Base-by-base conservation (phyloP, 208 protist genomes). In the Trypanosomatidae sp. region DNA sequence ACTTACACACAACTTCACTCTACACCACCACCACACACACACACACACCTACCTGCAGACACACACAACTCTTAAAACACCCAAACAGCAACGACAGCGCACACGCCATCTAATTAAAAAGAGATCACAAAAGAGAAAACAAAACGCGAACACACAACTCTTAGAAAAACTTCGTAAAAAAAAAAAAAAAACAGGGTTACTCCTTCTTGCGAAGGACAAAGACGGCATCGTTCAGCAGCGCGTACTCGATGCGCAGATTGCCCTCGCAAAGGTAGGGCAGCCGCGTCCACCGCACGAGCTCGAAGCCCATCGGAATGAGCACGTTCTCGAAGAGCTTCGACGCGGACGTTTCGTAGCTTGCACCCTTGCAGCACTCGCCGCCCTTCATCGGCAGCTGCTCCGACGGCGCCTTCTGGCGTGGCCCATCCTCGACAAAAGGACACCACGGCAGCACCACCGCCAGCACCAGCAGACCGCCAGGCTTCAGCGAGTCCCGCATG, bases 401-500 rank as follows among this genome's bases (percentile, higher is more conserved):
- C 28, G 69, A 60, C 39, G 92, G 92, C n/a, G 19, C 47, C 47
- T 79, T 77, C 75, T 94, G 88, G 25, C 47, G 64, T 4, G 30
- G 77, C 43, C 86, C 84, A 56, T 88, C 58, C 83, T 96, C 90
- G 10, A 96, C 92, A 62, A 96, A 95, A 2, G 92, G 92, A 71
- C 92, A 96, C 90, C 92, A 96, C 39, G 92, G 92, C 60, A 96
- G 72, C 41, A 96, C 92, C 64, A 96, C 90, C 0, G 92, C 89
- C 9, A 96, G 77, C 43, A 96, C 80, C 66, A 95, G 66, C 8
- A 90, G 8, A 33, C 86, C 81, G 68, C 80, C 77, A 0, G 90
- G 86, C 43, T 62, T 70, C 55, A 96, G 78, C 5, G 91, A 81
- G 30, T 86, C 85, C 33, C 86, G 92, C 68, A 96, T 91, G 1